These are phyloP conservation scores for Truncatella angustata DNA, from an alignment of 2,329 filamentous ascomycete genomes.

Conservation along the genomic window DNA sequence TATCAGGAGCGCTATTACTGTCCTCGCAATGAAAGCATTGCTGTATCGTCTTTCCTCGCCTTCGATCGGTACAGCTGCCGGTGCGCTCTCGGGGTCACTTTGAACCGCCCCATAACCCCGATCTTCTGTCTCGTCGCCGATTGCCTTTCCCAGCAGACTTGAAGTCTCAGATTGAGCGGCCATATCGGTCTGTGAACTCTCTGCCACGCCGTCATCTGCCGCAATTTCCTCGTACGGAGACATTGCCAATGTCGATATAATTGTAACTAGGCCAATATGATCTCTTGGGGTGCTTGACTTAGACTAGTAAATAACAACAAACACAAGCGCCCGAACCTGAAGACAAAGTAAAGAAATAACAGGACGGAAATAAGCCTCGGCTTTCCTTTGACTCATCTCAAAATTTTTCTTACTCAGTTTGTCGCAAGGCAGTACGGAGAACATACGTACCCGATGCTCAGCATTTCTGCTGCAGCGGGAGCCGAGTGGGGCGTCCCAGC, in stretches of 20 bases:
- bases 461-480: background rate
- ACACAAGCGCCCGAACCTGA: too few relatives aligned
- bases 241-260: background rate
- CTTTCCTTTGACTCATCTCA: too few relatives aligned
- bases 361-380: too few relatives aligned
- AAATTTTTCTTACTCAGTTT: background rate
- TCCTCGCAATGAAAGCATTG: slow-evolving; percentile 18
- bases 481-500: background rate
- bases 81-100: background rate
- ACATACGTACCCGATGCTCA: background rate
- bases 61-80: background rate
- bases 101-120: background rate
- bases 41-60: slow-evolving; percentile 11
- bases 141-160: background rate
- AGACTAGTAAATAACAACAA: too few relatives aligned
- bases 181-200: background rate
- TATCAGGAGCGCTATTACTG: slow-evolving; percentile 18
- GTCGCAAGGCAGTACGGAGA: background rate
- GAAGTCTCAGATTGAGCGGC: background rate
- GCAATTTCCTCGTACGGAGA: background rate
- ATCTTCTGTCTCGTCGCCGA: background rate
- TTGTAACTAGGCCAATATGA: background rate
- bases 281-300: background rate
- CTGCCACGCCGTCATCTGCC: background rate
- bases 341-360: too few relatives aligned